A percentile compares a stretch with the other conserved stretches of the same genome.
phyloP scores from a whole-genome alignment of 371 early-diverging fungal genomes.

The Furculomyces boomerangus region DNA sequence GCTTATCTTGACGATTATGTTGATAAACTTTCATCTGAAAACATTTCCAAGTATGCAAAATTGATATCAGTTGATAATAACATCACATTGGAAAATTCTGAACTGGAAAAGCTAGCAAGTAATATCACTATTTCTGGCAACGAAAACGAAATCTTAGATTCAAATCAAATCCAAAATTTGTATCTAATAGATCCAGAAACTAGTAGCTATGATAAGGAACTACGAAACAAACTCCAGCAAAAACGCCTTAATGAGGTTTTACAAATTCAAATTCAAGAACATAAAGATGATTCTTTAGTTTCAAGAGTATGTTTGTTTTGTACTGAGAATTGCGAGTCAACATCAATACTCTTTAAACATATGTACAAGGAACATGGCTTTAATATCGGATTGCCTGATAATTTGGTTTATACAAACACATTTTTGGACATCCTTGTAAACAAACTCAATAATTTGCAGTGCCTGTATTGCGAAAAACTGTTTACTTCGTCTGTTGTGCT shows the following conservation, averaged over 20 bases:
- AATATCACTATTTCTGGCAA: no score
- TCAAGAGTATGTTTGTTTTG: conserved; percentile 86
- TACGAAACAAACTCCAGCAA: conserved; percentile 54
- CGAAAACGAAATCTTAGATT: no score
- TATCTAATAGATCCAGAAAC: conserved; percentile 44
- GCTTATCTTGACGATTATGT: conserved; percentile 58
- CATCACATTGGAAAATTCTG: no score
- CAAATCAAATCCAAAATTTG: no score
- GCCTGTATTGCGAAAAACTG: conserved; percentile 86
- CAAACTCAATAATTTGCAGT: conserved; percentile 65
- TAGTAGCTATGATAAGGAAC: conserved; percentile 36
- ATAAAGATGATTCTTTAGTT: conserved; percentile 40
- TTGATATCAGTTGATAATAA: no score
- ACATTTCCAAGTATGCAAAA: neutral
- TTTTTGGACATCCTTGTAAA: conserved; percentile 61
- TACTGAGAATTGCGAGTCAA: conserved; percentile 47
- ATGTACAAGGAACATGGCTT: conserved; percentile 86
- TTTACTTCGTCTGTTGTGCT: conserved; percentile 75
- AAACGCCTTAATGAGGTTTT: conserved; percentile 61
- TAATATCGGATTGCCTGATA: conserved; percentile 85
- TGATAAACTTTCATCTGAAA: conserved; percentile 21
- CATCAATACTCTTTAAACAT: conserved; percentile 55
- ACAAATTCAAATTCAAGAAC: conserved; percentile 56
- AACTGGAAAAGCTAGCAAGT: no score
- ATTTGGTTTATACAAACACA: conserved; percentile 70